Evolutionary conservation across 306 rosid genomes (phyloP), one percentile per base, ranked within the genome.

Genomic region (Elaeagnus macrophylla): DNA sequence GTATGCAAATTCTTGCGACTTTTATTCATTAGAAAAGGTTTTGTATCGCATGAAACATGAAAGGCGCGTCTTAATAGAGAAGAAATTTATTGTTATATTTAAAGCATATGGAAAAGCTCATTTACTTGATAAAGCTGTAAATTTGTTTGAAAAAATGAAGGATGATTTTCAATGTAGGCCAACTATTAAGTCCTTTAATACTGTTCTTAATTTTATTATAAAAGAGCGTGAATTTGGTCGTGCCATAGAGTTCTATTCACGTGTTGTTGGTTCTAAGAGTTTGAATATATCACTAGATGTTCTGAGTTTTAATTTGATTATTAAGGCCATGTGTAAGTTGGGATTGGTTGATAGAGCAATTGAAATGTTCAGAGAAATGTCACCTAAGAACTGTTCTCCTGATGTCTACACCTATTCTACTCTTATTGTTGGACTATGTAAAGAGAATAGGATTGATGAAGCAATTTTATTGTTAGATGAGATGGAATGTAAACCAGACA

Each of bases 61-160:
- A 77, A 63, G 78, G 51, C 75, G 97, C 39, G 72, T 73, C 45
- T 77, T 86, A 15, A 13, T 72, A 0, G 97, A 86, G 19, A 80
- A 64, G 47, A 72, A 37, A 63, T 91, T 86, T 68, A 75, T 91
- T 57, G 37, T 73, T n/a, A 66, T 86, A 38, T 86, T 91, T 56
- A 86, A 65, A 58, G 97, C 97, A 70, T 91, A 71, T 65, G 96
- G 93, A 51, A 82, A 82, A 84, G 91, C 89, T 0, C 93, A 80
- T 80, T 78, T 82, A 4, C 86, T 85, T 32, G 67, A 74, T 45
- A 71, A 86, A 65, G 94, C 97, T 42, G 74, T 82, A 37, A 71
- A 79, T 43, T 75, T 91, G 73, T 91, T 86, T 62, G 65, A 77
- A 35, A 86, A 80, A 76, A 91, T 91, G 97, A 62, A 44, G 50